phyloP scores from a whole-genome alignment of 805 yeast genomes.

The Kluyveromyces siamensis region DNA sequence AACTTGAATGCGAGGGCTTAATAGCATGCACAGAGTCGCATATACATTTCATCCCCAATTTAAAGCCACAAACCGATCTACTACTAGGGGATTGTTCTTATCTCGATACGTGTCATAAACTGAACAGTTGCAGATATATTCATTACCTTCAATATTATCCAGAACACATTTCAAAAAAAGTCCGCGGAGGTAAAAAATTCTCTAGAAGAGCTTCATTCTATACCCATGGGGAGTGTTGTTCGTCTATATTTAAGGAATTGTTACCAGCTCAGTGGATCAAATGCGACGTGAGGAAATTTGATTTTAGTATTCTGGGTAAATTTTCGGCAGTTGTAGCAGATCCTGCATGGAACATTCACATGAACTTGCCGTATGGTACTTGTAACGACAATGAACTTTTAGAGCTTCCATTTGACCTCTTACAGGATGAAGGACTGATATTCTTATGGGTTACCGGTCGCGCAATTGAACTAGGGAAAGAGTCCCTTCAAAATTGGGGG shows the following conservation, averaged over 20 bases:
- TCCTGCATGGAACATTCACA: constrained; percentile 96
- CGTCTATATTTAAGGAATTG: constrained; percentile 25
- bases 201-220: constrained; percentile 20
- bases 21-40: constrained; percentile 27
- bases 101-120: constrained; percentile 86
- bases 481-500: constrained; percentile 74
- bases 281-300: constrained; percentile 71
- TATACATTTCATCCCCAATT: constrained; percentile 47
- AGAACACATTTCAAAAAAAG: constrained; percentile 17
- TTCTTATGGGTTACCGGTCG: constrained; percentile 94
- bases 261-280: constrained; percentile 76
- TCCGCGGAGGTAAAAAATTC: constrained; percentile 11
- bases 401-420: constrained; percentile 50
- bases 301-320: constrained; percentile 64
- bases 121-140: constrained; percentile 67
- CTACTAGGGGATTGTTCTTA: constrained; percentile 86
- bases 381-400: constrained; percentile 70
- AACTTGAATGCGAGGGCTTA: constrained; percentile 15
- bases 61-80: constrained; percentile 56
- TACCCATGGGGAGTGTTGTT: constrained; percentile 29
- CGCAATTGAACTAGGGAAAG: constrained; percentile 80
- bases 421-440: constrained; percentile 79
- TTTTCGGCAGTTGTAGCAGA: constrained; percentile 83
- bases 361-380: constrained; percentile 71
- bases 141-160: constrained; percentile 53